Conservation (phyloP, 2,329 filamentous ascomycete species). For the Pseudogymnoascus sp. region DNA sequence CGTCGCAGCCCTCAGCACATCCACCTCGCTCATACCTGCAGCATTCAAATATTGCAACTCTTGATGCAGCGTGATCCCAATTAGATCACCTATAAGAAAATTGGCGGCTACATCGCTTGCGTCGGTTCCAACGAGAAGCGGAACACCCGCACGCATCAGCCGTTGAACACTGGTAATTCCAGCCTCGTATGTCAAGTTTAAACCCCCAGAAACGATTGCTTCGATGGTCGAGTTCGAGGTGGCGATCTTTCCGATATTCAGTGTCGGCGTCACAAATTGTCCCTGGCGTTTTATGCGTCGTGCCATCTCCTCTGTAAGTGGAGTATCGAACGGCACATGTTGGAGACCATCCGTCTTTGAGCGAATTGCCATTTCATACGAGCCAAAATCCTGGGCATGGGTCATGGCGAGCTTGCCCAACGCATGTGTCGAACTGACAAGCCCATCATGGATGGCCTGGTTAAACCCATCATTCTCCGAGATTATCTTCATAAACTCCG, state of each 20-base stretch:
- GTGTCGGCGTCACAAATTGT: constrained; percentile 21
- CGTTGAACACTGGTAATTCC: background rate
- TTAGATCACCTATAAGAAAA: background rate
- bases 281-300: constrained; percentile 16
- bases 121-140: constrained; percentile 12
- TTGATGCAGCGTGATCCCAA: constrained; percentile 9
- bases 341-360: constrained; percentile 20
- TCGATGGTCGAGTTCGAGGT: background rate
- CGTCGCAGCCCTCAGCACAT: constrained; percentile 8
- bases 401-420: constrained; percentile 18
- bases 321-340: constrained; percentile 22
- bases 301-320: constrained; percentile 15
- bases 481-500: constrained; percentile 10
- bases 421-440: constrained; percentile 17
- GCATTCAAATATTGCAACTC: constrained; percentile 10
- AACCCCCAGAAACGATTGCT: background rate
- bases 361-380: constrained; percentile 17
- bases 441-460: constrained; percentile 18
- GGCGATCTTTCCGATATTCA: constrained; percentile 18
- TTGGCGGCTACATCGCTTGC: background rate
- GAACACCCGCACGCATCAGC: constrained; percentile 5
- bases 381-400: constrained; percentile 16
- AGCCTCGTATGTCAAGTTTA: background rate
- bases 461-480: constrained; percentile 3
- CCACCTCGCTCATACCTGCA: constrained; percentile 9